Evolutionary conservation across 176 grass and related monocot species (phyloP), one percentile per base, ranked within the genome.

Genomic region (Phragmites australis): DNA sequence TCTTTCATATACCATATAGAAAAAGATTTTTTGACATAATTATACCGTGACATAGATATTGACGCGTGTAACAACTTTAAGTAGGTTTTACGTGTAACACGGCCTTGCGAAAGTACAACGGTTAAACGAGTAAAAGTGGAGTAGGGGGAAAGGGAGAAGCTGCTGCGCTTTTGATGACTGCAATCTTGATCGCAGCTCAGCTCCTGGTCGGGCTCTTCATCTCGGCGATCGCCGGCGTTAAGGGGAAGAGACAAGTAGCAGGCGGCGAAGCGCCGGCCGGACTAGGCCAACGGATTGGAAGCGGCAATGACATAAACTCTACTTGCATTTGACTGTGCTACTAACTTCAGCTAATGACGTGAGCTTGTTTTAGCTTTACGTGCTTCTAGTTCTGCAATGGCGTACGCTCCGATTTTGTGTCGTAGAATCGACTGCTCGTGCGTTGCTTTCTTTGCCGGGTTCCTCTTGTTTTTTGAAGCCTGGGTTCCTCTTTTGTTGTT

Each of bases 81-180:
- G n/a, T n/a, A n/a, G n/a, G n/a, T n/a, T n/a, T n/a, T n/a, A n/a
- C n/a, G n/a, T n/a, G n/a, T n/a, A n/a, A n/a, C 40, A 19, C 56
- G 6, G 30, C 25, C 14, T 65, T n/a, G 26, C 17, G 19, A 71
- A 50, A 71, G 68, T 17, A 6, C 5, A 22, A 54, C 70, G 70
- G 70, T 53, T 53, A 52, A 49, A 72, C 69, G 44, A 23, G 14
- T n/a, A 57, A 49, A 39, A 80, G 49, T 55, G 15, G 9, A 21
- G 15, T 19, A 17, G 16, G 34, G 77, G 21, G 31, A 13, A 44
- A 27, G 55, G 15, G 22, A 14, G 23, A 56, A 57, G n/a, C 31
- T n/a, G 58, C 17, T 53, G 45, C 39, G 51, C 31, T 34, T 72
- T 82, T 87, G 80, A 89, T 87, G 87, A 59, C 75, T 34, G 70